Evolutionary conservation across 192 early-diverging fungal genomes (phyloP), one percentile per base, ranked within the genome.

Genomic region (Mortierella hygrophila): DNA sequence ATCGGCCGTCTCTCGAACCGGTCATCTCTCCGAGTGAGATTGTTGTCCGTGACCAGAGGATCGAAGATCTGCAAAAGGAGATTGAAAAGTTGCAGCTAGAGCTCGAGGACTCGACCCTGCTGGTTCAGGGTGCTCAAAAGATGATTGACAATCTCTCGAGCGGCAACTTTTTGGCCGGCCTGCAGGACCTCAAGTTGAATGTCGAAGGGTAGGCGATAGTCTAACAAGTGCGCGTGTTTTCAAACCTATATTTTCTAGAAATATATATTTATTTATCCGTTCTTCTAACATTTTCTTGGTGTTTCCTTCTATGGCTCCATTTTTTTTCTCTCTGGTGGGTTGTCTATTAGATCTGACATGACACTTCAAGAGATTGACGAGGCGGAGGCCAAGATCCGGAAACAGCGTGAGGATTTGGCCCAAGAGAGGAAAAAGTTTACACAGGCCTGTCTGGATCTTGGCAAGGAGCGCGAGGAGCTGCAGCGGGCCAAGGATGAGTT

Each of bases 91-190:
- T 86, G 79, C 84, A 78, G 11, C 63, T 77, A 37, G 84, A 86
- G 23, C 77, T 86, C 20, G 84, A 86, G 68, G 84, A 86, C 70
- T 86, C 84, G 4, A 86, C 84, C 75, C 71, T 81, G 74, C 79
- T 86, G 84, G 77, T 86, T 75, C 84, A 86, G 68, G 84, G 84
- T 16, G 84, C 84, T 11, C 84, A 86, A 49, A 80, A 78, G 46
- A 86, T 86, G 84, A 86, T 86, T 78, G 84, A 86, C 37, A 86
- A 86, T 35, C 38, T 86, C 40, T 71, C 74, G 18, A 49, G 72
- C 21, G 84, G 84, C 46, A 77, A 81, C 29, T 86, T 86, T 70
- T 54, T 86, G 63, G 78, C 75, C 13, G 79, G 84, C 16, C 15
- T 77, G 23, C 79, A 81, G 42, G 75, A 80, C 41, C 74, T 86